Base-by-base conservation (phyloP, 345 rosid species). In the Brassica rapa region DNA sequence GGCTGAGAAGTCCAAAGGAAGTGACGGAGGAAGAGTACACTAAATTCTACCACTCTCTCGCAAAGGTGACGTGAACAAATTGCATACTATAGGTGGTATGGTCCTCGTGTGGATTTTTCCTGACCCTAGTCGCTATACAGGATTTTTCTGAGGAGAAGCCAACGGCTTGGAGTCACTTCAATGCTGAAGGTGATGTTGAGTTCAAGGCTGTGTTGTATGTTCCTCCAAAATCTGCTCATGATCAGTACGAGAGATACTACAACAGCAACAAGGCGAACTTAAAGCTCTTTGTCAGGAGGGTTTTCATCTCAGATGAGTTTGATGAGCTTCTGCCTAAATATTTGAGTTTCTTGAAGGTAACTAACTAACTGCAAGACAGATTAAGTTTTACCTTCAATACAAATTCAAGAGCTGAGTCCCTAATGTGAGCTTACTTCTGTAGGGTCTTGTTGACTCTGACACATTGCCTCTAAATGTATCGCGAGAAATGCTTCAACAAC, bases 391-490 rank as follows among this genome's bases (percentile, higher is more conserved):
- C 59, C 11, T 61, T 79, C 70, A 33, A 14, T 67, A 6, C 10
- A 5, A 63, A 65, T 12, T 37, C 8, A 32, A 62, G 3, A 8
- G 61, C 46, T 73, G 8, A 46, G 27, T 71, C 32, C 23, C n/a
- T 25, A 37, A 82, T 62, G 71, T 32, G 68, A 19, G 60, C 4
- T 60, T 66, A 25, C 24, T 80, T 82, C 74, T 76, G 82, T 87
- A 95, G 99, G 99, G 99, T 84, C 97, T 95, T 41, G 96, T 95
- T 83, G 99, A 95, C 86, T 95, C 98, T 4, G 98, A 93, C 79
- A 90, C 98, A 21, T 83, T 95, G 73, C 98, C 97, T 19, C 92
- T 91, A 46, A 95, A 93, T 73, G 99, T 95, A 46, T 95, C 98
- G 19, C 81, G 98, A 73, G 99, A 95, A 86, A 95, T 95, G 99